Evolutionary conservation across 225 moss, liverwort and hornwort species (phyloP).

Genomic region (Marchantia polymorpha): DNA sequence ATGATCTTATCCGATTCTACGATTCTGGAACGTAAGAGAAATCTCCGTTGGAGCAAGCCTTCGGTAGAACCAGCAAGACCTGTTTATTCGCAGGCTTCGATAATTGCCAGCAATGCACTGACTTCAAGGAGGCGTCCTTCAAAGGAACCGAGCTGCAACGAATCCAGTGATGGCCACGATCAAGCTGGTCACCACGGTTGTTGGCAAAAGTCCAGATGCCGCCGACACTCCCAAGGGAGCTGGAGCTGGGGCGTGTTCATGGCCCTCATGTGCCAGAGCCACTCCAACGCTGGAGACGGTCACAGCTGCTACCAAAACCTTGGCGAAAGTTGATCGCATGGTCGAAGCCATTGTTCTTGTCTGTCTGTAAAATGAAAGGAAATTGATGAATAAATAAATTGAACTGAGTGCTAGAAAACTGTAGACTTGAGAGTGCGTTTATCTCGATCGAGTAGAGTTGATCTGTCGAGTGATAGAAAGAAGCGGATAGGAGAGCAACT

Average conservation of each 20-base stretch:
- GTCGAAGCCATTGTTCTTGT: neutral
- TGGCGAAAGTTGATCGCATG: neutral
- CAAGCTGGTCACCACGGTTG: constrained; percentile 6
- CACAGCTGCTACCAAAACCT: neutral
- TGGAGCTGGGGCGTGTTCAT: constrained; percentile 12
- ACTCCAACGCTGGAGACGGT: constrained; percentile 22
- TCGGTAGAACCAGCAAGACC: too few species aligned
- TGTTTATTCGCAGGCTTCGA: too few species aligned
- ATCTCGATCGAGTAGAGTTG: constrained; percentile 19
- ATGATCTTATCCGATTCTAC: neutral
- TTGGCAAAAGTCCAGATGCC: constrained; percentile 7
- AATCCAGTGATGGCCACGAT: constrained; percentile 2
- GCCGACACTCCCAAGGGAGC: neutral
- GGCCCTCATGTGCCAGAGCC: constrained; percentile 4
- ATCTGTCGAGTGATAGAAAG: neutral
- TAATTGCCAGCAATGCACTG: neutral
- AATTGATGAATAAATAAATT: neutral
- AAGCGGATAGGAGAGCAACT: neutral
- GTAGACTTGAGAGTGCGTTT: neutral
- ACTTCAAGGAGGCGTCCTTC: neutral
- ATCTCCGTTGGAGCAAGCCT: neutral
- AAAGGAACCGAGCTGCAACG: constrained; percentile 9
- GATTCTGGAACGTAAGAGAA: neutral
- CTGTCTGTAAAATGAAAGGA: neutral
- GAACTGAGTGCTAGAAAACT: neutral